These are phyloP conservation scores for Linum usitatissimum DNA, from an alignment of 345 rosid species.

Conservation along the genomic window DNA sequence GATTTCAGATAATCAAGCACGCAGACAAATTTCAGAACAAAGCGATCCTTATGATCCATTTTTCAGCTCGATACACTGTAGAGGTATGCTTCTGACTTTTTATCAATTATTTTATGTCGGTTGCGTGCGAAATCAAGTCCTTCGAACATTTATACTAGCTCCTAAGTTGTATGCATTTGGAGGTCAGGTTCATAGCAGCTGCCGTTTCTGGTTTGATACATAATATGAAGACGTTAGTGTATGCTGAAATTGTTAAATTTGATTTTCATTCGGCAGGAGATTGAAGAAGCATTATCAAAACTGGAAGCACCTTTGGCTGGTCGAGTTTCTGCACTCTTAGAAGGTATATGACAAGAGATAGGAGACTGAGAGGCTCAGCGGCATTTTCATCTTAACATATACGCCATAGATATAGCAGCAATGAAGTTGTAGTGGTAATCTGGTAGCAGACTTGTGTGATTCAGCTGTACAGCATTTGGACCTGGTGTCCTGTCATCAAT, in stretches of 20 bases:
- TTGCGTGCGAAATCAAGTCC: neutral
- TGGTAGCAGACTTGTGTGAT: no score
- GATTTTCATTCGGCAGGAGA: slow-evolving; percentile 38
- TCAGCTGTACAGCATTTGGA: no score
- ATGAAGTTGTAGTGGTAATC: neutral
- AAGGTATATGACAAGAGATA: slow-evolving; percentile 42
- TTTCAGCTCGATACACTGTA: slow-evolving; percentile 70
- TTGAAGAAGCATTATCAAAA: slow-evolving; percentile 53
- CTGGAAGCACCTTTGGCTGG: slow-evolving; percentile 53
- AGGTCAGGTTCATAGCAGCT: neutral
- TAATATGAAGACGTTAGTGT: neutral
- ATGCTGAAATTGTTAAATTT: slow-evolving; percentile 1
- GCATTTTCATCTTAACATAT: neutral
- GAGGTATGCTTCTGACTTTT: slow-evolving; percentile 38
- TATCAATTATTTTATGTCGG: no score
- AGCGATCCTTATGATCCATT: slow-evolving; percentile 84
- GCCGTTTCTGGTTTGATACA: neutral
- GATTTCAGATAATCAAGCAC: slow-evolving; percentile 44
- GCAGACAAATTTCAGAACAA: slow-evolving; percentile 68
- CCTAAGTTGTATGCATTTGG: neutral
- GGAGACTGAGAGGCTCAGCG: neutral
- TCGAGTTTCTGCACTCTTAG: slow-evolving; percentile 68
- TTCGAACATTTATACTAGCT: neutral
- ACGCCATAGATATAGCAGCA: neutral
- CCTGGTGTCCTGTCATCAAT: no score